These are phyloP conservation scores for Ascomycota sp. DNA, from an alignment of 2,329 filamentous ascomycete genomes.

Conservation along the genomic window DNA sequence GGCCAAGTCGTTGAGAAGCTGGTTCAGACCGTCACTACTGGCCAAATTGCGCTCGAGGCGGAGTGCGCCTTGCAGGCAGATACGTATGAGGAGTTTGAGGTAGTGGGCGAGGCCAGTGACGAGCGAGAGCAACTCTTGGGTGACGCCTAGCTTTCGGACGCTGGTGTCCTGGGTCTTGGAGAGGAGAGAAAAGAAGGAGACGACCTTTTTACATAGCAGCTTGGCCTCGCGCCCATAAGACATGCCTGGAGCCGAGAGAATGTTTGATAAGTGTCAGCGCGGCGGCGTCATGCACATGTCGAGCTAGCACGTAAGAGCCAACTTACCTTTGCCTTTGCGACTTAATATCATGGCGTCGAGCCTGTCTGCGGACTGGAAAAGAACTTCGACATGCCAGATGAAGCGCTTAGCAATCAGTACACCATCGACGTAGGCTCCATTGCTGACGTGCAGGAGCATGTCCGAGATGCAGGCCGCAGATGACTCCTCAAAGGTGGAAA, in stretches of 20 bases:
- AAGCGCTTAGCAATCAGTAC: conserved; percentile 90
- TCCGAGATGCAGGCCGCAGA: conserved; percentile 96
- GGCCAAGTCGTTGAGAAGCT: conserved; percentile 66
- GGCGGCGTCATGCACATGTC: neutral
- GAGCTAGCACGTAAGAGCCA: neutral
- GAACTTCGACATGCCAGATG: conserved; percentile 83
- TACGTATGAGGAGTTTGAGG: conserved; percentile 88
- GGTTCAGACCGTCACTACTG: conserved; percentile 53
- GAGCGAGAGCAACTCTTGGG: conserved; percentile 90
- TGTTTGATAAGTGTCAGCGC: neutral
- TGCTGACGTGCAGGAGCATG: conserved; percentile 96
- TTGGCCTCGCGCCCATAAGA: conserved; percentile 94
- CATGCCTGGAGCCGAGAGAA: conserved; percentile 33
- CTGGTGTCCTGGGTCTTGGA: conserved; percentile 87
- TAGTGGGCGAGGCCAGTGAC: conserved; percentile 95
- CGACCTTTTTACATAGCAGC: conserved; percentile 97
- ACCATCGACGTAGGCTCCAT: conserved; percentile 87
- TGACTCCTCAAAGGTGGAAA: conserved; percentile 93
- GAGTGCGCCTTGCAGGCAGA: conserved; percentile 82
- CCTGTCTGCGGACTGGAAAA: conserved; percentile 75
- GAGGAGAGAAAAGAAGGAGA: conserved; percentile 87
- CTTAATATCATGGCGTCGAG: conserved; percentile 54
- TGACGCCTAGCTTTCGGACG: conserved; percentile 82
- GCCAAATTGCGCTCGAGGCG: conserved; percentile 73
- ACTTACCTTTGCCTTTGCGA: conserved; percentile 54